Evolutionary conservation across 2,329 filamentous ascomycete species (phyloP).

Genomic region (Trichoderma cornu-damae): DNA sequence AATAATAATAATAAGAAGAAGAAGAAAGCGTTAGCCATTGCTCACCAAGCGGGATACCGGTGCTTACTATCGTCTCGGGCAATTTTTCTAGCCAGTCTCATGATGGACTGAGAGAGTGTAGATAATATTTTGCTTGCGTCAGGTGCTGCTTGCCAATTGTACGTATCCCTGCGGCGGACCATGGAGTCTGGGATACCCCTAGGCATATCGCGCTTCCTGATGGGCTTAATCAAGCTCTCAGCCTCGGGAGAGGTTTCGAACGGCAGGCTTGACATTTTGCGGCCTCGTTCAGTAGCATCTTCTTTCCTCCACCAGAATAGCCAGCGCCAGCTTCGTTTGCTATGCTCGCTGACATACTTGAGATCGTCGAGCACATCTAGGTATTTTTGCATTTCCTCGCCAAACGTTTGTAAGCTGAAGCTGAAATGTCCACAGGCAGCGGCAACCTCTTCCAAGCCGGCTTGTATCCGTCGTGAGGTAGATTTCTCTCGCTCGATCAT

Average conservation of each 20-base stretch:
- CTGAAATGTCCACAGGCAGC: conserved; percentile 91
- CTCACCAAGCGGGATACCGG: background rate
- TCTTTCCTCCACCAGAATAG: conserved; percentile 62
- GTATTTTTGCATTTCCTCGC: conserved; percentile 76
- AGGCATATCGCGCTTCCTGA: conserved; percentile 46
- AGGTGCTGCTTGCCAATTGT: conserved; percentile 45
- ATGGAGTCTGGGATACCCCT: conserved; percentile 47
- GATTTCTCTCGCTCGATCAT: conserved; percentile 62
- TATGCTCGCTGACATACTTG: conserved; percentile 60
- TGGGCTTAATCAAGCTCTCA: conserved; percentile 34
- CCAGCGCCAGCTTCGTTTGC: conserved; percentile 68
- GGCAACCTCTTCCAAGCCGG: conserved; percentile 86
- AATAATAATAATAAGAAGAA: no score
- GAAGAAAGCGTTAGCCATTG: background rate
- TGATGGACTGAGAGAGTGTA: conserved; percentile 37
- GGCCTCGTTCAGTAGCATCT: background rate
- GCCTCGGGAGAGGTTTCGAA: conserved; percentile 30
- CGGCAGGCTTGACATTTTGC: conserved; percentile 20
- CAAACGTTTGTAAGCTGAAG: conserved; percentile 80
- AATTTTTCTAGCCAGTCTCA: conserved; percentile 41
- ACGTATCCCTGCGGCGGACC: conserved; percentile 42
- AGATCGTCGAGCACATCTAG: conserved; percentile 75
- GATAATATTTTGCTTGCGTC: conserved; percentile 38
- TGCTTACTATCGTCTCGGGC: conserved; percentile 45
- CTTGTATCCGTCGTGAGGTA: conserved; percentile 64